Evolutionary conservation across 257 asterid species (phyloP), one percentile per base, ranked within the genome.

Genomic region (Linderniella brevidens): DNA sequence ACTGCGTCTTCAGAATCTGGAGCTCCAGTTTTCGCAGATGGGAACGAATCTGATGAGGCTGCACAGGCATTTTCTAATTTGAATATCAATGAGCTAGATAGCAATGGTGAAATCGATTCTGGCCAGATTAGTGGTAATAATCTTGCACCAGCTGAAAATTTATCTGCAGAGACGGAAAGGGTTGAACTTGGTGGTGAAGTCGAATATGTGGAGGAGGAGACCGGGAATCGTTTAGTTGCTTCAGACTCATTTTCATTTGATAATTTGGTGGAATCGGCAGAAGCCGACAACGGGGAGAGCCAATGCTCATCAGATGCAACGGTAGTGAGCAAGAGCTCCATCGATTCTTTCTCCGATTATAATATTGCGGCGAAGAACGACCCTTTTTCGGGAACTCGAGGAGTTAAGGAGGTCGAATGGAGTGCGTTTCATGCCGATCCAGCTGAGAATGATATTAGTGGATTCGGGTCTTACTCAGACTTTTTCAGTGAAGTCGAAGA

Each of bases 321-420:
- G 13, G 56, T 47, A 10, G 45, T 37, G 54, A 60, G 60, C 49
- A 64, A 58, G 66, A 50, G 63, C 32, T 25, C 41, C 56, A 54
- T 35, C 35, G 14, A 11, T 57, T 58, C 44, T 36, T 56, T 41
- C 12, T 63, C 69, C 37, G 70, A 65, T 58, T 48, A 42, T 8
- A 37, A 49, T 19, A 35, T 42, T 29, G 41, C 49, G 46, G 41
- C 56, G 46, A 62, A 56, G 54, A 71, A 49, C 42, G 35, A 50
- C 15, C 68, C 48, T 46, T 73, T 49, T 67, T 61, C 68, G 9
- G 86, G 69, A 54, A 61, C 60, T 48, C 58, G 68, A 0, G 92
- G 87, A 61, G 73, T 85, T 41, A 90, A 85, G 66, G 92, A 74
- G 70, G 87, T 90, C 64, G 87, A 67, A 8, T 90, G 98, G 98